Conservation (phyloP, 2,329 filamentous ascomycete genomes). For the Phaeosphaeria sp. region DNA sequence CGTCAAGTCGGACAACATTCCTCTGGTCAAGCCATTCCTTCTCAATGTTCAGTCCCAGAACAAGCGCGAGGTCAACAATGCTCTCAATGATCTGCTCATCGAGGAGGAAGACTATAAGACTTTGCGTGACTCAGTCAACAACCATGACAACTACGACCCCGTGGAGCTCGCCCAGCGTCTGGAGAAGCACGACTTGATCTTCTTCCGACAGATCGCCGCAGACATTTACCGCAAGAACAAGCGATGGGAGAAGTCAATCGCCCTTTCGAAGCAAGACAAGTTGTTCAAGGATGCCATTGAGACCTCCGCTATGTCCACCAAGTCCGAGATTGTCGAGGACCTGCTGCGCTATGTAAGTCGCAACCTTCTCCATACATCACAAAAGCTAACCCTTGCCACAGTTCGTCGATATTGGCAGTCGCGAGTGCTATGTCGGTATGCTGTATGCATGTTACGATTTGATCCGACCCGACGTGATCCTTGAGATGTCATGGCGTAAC, state of each 20-base stretch:
- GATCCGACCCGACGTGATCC: conserved; percentile 87
- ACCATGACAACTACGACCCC: conserved; percentile 98
- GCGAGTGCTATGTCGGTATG: conserved; percentile 99
- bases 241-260: conserved; percentile 99
- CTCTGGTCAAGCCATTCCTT: conserved; percentile 97
- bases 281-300: conserved; percentile 99
- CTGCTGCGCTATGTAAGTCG: conserved; percentile 94
- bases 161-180: conserved; percentile 89
- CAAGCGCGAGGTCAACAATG: conserved; percentile 97
- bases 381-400: conserved; percentile 53
- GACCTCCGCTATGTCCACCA: conserved; percentile 90
- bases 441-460: conserved; percentile 98
- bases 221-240: conserved; percentile 99
- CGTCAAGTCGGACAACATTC: conserved; percentile 96
- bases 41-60: conserved; percentile 96
- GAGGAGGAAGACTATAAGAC: conserved; percentile 99
- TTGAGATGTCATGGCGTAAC: conserved; percentile 97
- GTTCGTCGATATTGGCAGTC: conserved; percentile 99
- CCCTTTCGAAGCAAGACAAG: conserved; percentile 98
- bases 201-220: conserved; percentile 98
- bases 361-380: conserved; percentile 1
- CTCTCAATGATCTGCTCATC: conserved; percentile 96
- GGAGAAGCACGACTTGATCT: conserved; percentile 97
- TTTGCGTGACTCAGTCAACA: conserved; percentile 93
- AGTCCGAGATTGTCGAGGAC: conserved; percentile 92